These are phyloP conservation scores for Chaetothyriales sp. DNA, from an alignment of 2,329 filamentous ascomycete genomes.

Conservation along the genomic window DNA sequence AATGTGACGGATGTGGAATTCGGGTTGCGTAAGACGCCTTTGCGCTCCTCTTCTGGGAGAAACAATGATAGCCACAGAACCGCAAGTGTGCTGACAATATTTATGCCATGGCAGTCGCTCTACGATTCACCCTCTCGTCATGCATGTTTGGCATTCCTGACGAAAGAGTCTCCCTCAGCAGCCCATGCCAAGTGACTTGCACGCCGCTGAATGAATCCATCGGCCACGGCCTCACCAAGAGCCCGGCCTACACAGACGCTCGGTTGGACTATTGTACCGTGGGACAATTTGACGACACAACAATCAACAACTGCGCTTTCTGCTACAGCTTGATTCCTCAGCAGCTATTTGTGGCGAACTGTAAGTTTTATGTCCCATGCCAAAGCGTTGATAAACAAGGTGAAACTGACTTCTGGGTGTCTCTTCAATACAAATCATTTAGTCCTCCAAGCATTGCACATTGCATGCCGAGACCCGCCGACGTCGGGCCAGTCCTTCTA, in stretches of 20 bases:
- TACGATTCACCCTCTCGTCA: slow-evolving; percentile 31
- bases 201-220: slow-evolving; percentile 19
- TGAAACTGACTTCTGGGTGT: slow-evolving; percentile 1
- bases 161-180: slow-evolving; percentile 26
- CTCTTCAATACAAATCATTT: background rate
- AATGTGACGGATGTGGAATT: slow-evolving; percentile 32
- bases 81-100: slow-evolving; percentile 1
- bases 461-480: slow-evolving; percentile 31
- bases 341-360: slow-evolving; percentile 31
- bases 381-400: background rate
- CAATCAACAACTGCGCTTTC: slow-evolving; percentile 28
- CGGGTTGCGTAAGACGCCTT: slow-evolving; percentile 29
- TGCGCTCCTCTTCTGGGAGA: background rate
- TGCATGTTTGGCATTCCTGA: slow-evolving; percentile 32
- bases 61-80: background rate
- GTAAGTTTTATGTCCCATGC: slow-evolving; percentile 21
- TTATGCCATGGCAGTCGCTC: slow-evolving; percentile 26
- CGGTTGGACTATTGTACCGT: slow-evolving; percentile 27
- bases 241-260: slow-evolving; percentile 20
- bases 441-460: slow-evolving; percentile 34
- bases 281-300: slow-evolving; percentile 27
- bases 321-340: slow-evolving; percentile 31
- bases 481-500: slow-evolving; percentile 25
- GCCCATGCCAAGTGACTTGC: slow-evolving; percentile 32
- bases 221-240: slow-evolving; percentile 21